A percentile compares a stretch with the other conserved stretches of the same genome.
phyloP scores from a whole-genome alignment of 169 alveolate genomes.

The Eimeria tenella region DNA sequence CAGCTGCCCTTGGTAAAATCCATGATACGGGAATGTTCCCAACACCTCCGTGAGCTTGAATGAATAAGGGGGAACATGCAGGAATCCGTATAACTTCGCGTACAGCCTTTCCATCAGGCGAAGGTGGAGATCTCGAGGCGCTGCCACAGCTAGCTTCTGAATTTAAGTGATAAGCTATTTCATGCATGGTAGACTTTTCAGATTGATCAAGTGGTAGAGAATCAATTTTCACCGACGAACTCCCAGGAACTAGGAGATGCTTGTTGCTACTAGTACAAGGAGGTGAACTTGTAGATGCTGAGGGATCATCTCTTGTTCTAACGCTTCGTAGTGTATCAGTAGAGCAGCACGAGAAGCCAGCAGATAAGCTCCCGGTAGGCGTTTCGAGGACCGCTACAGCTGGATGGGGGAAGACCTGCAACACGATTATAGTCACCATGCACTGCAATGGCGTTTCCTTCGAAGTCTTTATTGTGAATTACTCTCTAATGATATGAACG shows the following conservation, averaged over 20 bases:
- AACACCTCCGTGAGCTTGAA: constrained; percentile 48
- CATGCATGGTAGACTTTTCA: neutral
- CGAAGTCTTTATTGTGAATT: no score
- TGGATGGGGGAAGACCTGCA: constrained; percentile 76
- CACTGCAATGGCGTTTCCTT: no score
- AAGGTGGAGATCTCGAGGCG: neutral
- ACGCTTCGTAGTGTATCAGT: neutral
- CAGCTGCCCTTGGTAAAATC: constrained; percentile 71
- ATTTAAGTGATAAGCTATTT: neutral
- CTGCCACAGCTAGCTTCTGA: constrained; percentile 14
- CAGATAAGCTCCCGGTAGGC: neutral
- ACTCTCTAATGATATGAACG: no score
- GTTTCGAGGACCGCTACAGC: constrained; percentile 33
- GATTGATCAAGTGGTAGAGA: neutral
- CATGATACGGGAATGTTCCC: constrained; percentile 72
- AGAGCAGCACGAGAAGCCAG: neutral
- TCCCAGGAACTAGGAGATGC: no score
- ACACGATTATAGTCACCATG: neutral
- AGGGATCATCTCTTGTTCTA: neutral
- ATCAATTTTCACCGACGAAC: neutral
- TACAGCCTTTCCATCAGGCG: constrained; percentile 5
- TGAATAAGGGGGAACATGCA: constrained; percentile 3
- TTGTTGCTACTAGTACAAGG: neutral
- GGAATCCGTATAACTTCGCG: neutral
- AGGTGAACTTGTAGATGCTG: neutral